Conservation (phyloP, 2,329 filamentous ascomycete genomes). For the Endocalyx cinctus region DNA sequence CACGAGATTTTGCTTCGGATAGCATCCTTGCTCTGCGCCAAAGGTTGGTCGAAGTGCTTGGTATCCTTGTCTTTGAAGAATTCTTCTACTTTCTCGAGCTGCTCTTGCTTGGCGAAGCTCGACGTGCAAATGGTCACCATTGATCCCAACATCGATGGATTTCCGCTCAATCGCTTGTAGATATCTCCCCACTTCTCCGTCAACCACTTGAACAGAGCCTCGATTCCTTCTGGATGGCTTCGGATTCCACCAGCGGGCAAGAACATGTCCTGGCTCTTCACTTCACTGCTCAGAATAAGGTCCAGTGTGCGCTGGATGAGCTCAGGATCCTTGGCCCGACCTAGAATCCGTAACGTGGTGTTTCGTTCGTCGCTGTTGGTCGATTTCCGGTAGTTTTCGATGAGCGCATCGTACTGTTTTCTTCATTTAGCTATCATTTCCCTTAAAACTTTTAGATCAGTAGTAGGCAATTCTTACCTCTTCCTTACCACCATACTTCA, state of each 20-base stretch:
- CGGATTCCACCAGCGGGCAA: conserved; percentile 78
- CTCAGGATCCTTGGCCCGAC: conserved; percentile 70
- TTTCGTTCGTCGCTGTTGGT: conserved; percentile 85
- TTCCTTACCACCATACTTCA: conserved; percentile 79
- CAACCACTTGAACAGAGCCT: conserved; percentile 79
- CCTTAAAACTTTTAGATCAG: too few species aligned
- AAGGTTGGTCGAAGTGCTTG: conserved; percentile 77
- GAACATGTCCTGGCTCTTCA: conserved; percentile 94
- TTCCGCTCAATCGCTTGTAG: conserved; percentile 77
- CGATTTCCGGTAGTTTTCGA: conserved; percentile 71
- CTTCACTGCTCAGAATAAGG: conserved; percentile 70
- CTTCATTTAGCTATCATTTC: conserved; percentile 15
- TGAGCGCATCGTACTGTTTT: conserved; percentile 65
- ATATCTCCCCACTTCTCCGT: conserved; percentile 85
- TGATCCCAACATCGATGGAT: conserved; percentile 76
- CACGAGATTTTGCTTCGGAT: conserved; percentile 81
- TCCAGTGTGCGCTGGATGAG: conserved; percentile 78
- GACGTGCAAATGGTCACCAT: conserved; percentile 80
- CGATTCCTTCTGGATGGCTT: conserved; percentile 70
- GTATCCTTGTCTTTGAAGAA: conserved; percentile 83
- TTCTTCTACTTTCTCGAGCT: conserved; percentile 68
- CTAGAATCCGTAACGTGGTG: conserved; percentile 78
- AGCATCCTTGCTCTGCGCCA: conserved; percentile 85
- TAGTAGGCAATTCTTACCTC: too few species aligned
- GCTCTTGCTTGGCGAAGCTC: conserved; percentile 72